Conservation (phyloP, 805 yeast species). For the Starmerella scarabaei region DNA sequence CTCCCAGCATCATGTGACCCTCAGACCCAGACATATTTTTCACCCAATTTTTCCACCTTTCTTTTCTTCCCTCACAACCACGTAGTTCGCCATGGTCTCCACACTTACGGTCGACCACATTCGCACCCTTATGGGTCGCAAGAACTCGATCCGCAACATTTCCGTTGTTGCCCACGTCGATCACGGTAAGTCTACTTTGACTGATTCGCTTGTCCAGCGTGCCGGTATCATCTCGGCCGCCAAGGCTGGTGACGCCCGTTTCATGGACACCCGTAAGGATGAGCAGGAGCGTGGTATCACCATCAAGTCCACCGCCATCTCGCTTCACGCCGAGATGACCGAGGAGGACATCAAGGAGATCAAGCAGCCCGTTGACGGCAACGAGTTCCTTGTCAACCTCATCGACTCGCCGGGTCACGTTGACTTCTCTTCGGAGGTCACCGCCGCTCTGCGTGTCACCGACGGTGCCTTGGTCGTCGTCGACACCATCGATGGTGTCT, state of each 20-base stretch:
- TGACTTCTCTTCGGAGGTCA: slow-evolving; percentile 99
- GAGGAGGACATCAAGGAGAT: slow-evolving; percentile 80
- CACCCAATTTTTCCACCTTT: slow-evolving; percentile 5
- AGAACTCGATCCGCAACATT: slow-evolving; percentile 99
- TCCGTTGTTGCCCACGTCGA: slow-evolving; percentile 99
- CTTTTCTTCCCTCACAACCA: slow-evolving; percentile 5
- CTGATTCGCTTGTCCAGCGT: slow-evolving; percentile 97
- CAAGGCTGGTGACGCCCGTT: slow-evolving; percentile 99
- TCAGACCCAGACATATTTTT: neutral
- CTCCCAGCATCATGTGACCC: slow-evolving; percentile 2
- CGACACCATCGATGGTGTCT: slow-evolving; percentile 99
- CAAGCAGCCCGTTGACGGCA: slow-evolving; percentile 83
- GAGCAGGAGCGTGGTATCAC: slow-evolving; percentile 99
- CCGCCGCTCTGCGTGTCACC: slow-evolving; percentile 99
- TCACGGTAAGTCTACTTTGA: slow-evolving; percentile 98
- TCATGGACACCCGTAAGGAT: slow-evolving; percentile 99
- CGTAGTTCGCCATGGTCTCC: slow-evolving; percentile 22
- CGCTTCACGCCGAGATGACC: slow-evolving; percentile 76
- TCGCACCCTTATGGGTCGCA: slow-evolving; percentile 98
- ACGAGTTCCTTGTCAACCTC: slow-evolving; percentile 91
- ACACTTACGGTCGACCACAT: slow-evolving; percentile 48
- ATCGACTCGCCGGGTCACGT: slow-evolving; percentile 99
- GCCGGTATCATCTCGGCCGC: slow-evolving; percentile 99
- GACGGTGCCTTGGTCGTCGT: slow-evolving; percentile 99
- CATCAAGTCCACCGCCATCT: slow-evolving; percentile 96